Evolutionary conservation across 176 grass and related monocot genomes (phyloP).

Genomic region (Aegilops speltoides): DNA sequence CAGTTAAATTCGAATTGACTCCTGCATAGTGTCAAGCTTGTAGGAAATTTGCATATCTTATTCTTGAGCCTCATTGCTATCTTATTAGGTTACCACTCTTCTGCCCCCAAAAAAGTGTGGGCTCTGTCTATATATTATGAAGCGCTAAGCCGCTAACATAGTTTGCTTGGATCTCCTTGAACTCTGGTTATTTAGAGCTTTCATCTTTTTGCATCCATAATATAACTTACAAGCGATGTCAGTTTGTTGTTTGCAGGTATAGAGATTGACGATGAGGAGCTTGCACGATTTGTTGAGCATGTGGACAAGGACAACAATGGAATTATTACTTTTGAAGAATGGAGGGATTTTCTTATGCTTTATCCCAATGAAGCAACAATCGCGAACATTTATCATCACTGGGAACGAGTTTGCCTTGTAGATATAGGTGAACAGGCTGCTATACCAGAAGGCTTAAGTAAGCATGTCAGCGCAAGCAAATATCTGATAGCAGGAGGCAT

Average conservation of each 20-base stretch:
- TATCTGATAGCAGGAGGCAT: conserved; percentile 91
- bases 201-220: conserved; percentile 9
- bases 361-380: conserved; percentile 94
- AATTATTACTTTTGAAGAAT: conserved; percentile 99
- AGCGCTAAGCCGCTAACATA: background rate
- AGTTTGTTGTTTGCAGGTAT: conserved; percentile 80
- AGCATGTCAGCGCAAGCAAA: conserved; percentile 83
- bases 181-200: conserved; percentile 15
- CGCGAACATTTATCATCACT: conserved; percentile 94
- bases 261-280: conserved; percentile 92
- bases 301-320: conserved; percentile 98
- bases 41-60: background rate
- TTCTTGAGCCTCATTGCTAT: background rate
- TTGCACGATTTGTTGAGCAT: conserved; percentile 93
- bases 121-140: background rate
- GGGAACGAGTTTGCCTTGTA: conserved; percentile 92
- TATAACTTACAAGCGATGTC: conserved; percentile 55
- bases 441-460: conserved; percentile 94
- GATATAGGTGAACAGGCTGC: conserved; percentile 97
- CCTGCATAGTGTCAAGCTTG: background rate
- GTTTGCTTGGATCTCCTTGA: conserved; percentile 6
- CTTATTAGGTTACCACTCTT: background rate
- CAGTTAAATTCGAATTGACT: background rate
- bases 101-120: background rate
- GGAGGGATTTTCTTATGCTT: conserved; percentile 99